These are phyloP conservation scores for Fomitopsis palustris DNA, from an alignment of 1,284 basidiomycete species.

Conservation along the genomic window DNA sequence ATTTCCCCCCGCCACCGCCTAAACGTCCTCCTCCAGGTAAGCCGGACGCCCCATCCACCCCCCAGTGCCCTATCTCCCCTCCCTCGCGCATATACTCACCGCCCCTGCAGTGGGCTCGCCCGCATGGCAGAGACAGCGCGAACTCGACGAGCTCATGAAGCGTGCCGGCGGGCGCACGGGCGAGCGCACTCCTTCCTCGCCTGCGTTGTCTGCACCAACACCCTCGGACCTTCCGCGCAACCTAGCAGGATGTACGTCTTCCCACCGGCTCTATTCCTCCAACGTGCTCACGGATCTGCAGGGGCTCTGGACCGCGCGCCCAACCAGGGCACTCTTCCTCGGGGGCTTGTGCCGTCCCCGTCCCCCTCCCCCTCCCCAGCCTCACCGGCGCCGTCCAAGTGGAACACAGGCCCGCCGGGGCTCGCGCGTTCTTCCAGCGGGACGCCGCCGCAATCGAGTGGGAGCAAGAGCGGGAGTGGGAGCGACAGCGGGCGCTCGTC, in stretches of 20 bases:
- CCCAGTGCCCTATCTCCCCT: too few species aligned
- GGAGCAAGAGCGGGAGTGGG: background rate
- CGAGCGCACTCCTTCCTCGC: background rate
- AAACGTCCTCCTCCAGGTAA: conserved; percentile 14
- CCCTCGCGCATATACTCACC: background rate
- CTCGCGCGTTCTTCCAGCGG: background rate
- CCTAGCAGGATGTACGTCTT: background rate
- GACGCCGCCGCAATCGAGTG: background rate
- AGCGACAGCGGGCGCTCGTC: background rate
- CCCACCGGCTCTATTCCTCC: background rate
- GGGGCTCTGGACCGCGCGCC: background rate
- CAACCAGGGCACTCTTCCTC: background rate
- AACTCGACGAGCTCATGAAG: background rate
- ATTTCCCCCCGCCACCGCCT: conserved; percentile 11
- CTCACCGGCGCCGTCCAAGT: background rate
- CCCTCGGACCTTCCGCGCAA: background rate
- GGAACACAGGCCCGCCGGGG: background rate
- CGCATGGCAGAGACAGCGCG: conserved; percentile 9
- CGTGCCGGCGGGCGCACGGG: background rate
- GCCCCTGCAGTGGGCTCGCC: conserved; percentile 13
- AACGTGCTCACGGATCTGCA: background rate
- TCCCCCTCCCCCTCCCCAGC: background rate
- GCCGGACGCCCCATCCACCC: background rate
- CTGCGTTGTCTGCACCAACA: too few species aligned
- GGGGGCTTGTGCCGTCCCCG: background rate